Base-by-base conservation (phyloP, 257 asterid species). In the Cruciata laevipes region DNA sequence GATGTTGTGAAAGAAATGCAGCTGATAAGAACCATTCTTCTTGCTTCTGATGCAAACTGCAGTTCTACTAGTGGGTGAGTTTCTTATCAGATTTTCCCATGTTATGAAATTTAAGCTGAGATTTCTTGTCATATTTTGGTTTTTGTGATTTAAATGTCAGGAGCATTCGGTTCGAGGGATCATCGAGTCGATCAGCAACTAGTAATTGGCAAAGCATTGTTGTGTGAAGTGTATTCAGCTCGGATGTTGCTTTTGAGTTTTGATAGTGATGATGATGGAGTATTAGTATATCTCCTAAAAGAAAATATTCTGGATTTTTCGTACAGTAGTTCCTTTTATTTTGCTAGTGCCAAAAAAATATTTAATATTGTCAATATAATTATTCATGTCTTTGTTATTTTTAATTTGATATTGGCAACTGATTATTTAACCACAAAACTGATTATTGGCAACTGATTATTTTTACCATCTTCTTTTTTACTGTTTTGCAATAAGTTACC, bases 11-110 rank as follows among this genome's bases (percentile, higher is more conserved):
- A 31, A 31, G 65, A 60, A 60, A 0, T 60, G 9, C 65, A 60
- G 65, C 42, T 60, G 42, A 60, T 60, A 30, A 60, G 42, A 60
- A 3, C 65, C 61, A 66, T 66, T 72, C 61, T 72, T 17, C 76
- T 72, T 58, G 76, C 76, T 72, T 58, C 63, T 42, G 71, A 72
- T 27, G 24, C 53, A 6, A 31, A 56, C 59, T 63, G 23, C 25
- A 72, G 63, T 65, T 72, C 76, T 31, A 72, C 71, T n/a, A 66
- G 71, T 44, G 76, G 76, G 71, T 72, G 44, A 42, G 69, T 57
- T 57, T 18, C 10, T 56, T 20, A 23, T 23, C 24, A 53, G 27
- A 53, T 53, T 53, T 20, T 53, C 11, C 16, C 51, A 9, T 37
- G 10, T 7, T 30, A 32, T 62, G 66, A 62, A 62, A 61, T 42